Percentiles rank a stretch among this genome's conserved stretches.
These are phyloP conservation scores for Strobilomyces dryophilus DNA, from an alignment of 768 basidiomycete species.

Conservation along the genomic window DNA sequence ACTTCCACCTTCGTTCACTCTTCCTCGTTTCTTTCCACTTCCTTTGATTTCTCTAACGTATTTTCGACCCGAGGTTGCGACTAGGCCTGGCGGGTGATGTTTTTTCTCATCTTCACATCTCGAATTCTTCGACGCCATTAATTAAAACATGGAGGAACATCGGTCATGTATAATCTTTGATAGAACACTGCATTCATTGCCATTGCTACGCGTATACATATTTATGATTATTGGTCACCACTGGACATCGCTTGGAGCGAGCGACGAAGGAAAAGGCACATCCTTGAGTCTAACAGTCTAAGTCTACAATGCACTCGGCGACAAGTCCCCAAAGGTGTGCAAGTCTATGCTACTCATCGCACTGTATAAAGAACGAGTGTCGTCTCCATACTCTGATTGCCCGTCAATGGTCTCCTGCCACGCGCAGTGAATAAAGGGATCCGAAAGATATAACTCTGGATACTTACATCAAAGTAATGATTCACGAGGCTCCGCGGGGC, in stretches of 20 bases:
- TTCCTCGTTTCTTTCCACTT: slow-evolving; percentile 4
- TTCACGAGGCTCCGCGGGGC: slow-evolving; percentile 83
- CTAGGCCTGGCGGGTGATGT: not conserved
- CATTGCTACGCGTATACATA: slow-evolving; percentile 31
- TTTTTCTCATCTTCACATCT: slow-evolving; percentile 12
- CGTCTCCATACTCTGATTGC: slow-evolving; percentile 71
- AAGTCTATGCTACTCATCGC: slow-evolving; percentile 53
- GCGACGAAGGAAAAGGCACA: not conserved
- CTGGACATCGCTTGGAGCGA: not conserved
- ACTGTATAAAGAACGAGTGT: slow-evolving; percentile 58
- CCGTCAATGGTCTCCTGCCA: slow-evolving; percentile 69
- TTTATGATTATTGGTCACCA: slow-evolving; percentile 22
- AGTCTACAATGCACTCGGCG: slow-evolving; percentile 61
- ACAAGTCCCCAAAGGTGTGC: slow-evolving; percentile 62
- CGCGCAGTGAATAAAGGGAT: not conserved
- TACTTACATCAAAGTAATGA: slow-evolving; percentile 91
- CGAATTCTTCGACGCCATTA: slow-evolving; percentile 15
- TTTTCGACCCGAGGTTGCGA: slow-evolving; percentile 3
- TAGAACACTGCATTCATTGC: slow-evolving; percentile 36
- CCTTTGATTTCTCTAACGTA: slow-evolving; percentile 19
- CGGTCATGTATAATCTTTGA: slow-evolving; percentile 32
- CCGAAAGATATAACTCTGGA: not conserved
- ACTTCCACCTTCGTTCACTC: slow-evolving; percentile 23
- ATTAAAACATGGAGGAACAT: slow-evolving; percentile 35
- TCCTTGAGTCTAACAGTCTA: not conserved